Evolutionary conservation across 2,329 filamentous ascomycete genomes (phyloP), one percentile per base, ranked within the genome.

Genomic region (Penicillium sp.): DNA sequence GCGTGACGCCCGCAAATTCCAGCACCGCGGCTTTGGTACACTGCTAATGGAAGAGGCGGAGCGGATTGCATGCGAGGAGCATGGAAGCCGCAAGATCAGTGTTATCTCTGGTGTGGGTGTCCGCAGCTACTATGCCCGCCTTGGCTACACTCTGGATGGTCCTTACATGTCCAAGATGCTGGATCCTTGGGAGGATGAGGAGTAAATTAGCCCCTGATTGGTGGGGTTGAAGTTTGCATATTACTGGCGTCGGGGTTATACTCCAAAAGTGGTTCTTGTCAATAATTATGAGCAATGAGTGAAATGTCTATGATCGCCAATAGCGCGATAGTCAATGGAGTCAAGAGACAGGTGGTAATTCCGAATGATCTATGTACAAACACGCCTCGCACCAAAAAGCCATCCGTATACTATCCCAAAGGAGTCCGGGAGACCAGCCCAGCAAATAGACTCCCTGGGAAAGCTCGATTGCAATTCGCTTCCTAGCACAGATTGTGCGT

Each of bases 31-130:
- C 0, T 99, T 96, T 65, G 95, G 95, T 48, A 99, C 95, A 1
- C 75, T 99, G 59, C 72, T 99, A 64, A 99, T 99, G 96, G 93
- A 98, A 71, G 93, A 98, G 78, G 96, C 95, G 0, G 95, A 98
- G 78, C 84, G 93, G 51, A 99, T 99, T 63, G 93, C 96, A 0
- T 84, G 91, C 54, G 90, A 97, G 63, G 95, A 99, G 77, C 95
- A 99, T 71, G 90, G 92, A 6, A 97, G 93, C 67, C 83, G 84
- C 59, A 99, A 99, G 82, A 91, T 99, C 55, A 95, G 91, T 70
- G 92, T 99, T 64, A 99, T 99, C 59, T 96, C 92, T n/a, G 95
- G 95, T 29, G 93, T 99, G 8, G 95, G 95, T 13, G 96, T 98
- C 19, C 83, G 95, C 70, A 96, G 91, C 70, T 99, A 99, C 74